A percentile compares a stretch with the other conserved stretches of the same genome.
Conservation (phyloP, 345 rosid species). For the Sonneratia alba region DNA sequence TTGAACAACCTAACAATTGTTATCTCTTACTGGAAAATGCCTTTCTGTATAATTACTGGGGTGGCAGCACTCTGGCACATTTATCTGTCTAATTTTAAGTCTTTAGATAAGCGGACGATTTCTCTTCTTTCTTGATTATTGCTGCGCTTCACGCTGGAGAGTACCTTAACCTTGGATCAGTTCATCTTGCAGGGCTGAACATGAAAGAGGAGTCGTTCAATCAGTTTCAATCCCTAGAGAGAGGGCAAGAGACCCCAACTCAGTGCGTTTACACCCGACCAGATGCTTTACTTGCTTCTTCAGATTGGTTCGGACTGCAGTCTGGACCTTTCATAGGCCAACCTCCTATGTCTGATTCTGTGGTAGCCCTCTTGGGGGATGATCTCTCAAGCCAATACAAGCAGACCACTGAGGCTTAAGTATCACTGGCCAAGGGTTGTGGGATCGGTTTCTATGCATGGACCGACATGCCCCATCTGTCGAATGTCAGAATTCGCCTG, state of each 20-base stretch:
- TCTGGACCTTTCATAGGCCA: slow-evolving; percentile 46
- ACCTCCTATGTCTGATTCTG: slow-evolving; percentile 44
- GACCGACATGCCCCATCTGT: slow-evolving; percentile 86
- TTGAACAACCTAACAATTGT: not conserved
- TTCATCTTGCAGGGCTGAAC: slow-evolving; percentile 25
- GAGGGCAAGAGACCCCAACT: slow-evolving; percentile 22
- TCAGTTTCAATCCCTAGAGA: slow-evolving; percentile 26
- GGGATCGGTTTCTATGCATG: slow-evolving; percentile 60
- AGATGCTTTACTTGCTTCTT: slow-evolving; percentile 62
- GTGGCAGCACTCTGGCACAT: not conserved
- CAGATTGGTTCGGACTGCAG: slow-evolving; percentile 68
- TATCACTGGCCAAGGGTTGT: slow-evolving; percentile 32
- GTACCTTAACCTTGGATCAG: slow-evolving; percentile 3
- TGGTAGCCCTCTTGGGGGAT: slow-evolving; percentile 61
- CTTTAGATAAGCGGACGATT: not conserved
- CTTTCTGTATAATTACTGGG: not conserved
- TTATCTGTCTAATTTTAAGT: not conserved
- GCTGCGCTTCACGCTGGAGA: not conserved
- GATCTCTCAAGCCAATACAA: slow-evolving; percentile 52
- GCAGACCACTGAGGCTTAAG: slow-evolving; percentile 34
- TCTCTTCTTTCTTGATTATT: not conserved
- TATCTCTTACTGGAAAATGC: not conserved
- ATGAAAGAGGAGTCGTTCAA: slow-evolving; percentile 36
- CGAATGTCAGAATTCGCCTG: slow-evolving; percentile 54
- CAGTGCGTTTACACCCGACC: slow-evolving; percentile 33